Evolutionary conservation across 75 land plant species (phyloP).

Genomic region (Ceratopteris richardii): DNA sequence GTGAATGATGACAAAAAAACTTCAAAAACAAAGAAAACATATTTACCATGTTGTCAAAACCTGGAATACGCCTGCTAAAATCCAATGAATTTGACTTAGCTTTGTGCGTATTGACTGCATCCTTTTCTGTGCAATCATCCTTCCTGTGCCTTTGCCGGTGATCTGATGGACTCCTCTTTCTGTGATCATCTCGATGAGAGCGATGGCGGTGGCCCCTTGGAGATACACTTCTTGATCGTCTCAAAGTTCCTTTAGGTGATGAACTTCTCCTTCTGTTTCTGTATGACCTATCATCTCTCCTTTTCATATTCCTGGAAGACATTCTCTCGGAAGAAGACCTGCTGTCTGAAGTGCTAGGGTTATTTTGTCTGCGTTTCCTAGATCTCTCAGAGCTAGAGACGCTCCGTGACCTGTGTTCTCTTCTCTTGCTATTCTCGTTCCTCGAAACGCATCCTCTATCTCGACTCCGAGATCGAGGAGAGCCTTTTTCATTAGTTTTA

Average conservation of each 20-base stretch:
- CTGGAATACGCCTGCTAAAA: slow-evolving; percentile 6
- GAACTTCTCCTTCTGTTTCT: neutral
- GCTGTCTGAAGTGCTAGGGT: neutral
- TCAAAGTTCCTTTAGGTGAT: neutral
- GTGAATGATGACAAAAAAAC: no score
- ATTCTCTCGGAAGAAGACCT: neutral
- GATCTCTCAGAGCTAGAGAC: no score
- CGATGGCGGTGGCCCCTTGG: neutral
- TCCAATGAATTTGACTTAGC: neutral
- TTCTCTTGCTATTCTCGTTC: no score
- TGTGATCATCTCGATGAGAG: neutral
- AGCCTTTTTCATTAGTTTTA: no score
- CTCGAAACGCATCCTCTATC: no score
- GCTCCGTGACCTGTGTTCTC: no score
- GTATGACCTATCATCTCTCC: no score
- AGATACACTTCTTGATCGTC: neutral
- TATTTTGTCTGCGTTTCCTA: neutral
- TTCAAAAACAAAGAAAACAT: no score
- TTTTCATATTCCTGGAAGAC: neutral
- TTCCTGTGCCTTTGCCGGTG: neutral
- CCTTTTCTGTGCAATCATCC: neutral
- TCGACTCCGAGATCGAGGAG: no score
- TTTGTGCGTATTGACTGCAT: neutral
- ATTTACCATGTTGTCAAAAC: slow-evolving; percentile 17
- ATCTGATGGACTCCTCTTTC: neutral